A percentile compares a stretch with the other conserved stretches of the same genome.
These are phyloP conservation scores for Naganishia onofrii DNA, from an alignment of 768 basidiomycete species.

Conservation along the genomic window DNA sequence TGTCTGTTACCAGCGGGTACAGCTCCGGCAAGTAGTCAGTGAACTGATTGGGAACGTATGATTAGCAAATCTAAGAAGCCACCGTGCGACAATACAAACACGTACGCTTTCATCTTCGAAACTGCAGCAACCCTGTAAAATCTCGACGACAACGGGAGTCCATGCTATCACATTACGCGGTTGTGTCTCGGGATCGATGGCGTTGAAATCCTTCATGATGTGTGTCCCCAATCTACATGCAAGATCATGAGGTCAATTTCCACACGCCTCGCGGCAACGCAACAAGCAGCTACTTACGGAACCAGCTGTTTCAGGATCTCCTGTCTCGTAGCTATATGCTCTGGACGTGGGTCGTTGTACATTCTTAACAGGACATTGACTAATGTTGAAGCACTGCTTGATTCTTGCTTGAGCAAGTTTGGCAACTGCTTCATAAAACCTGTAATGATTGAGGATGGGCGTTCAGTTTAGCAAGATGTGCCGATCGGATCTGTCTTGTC, in stretches of 20 bases:
- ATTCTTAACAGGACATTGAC: slow-evolving; percentile 87
- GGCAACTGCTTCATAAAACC: slow-evolving; percentile 99
- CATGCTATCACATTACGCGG: slow-evolving; percentile 92
- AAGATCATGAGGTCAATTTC: slow-evolving; percentile 20
- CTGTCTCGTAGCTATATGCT: slow-evolving; percentile 60
- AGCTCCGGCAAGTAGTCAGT: slow-evolving; percentile 79
- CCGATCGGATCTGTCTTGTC: background rate
- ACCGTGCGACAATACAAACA: slow-evolving; percentile 20
- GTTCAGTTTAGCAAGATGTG: background rate
- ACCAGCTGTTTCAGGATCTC: slow-evolving; percentile 71
- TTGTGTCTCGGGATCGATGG: slow-evolving; percentile 83
- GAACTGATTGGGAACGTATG: slow-evolving; percentile 64
- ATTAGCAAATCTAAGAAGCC: slow-evolving; percentile 3
- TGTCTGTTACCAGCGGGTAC: slow-evolving; percentile 83
- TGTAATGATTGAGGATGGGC: slow-evolving; percentile 46
- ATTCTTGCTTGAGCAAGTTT: slow-evolving; percentile 95
- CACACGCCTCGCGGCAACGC: background rate
- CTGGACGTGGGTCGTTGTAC: slow-evolving; percentile 87
- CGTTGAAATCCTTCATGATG: slow-evolving; percentile 85
- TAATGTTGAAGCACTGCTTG: slow-evolving; percentile 89
- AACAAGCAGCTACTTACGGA: slow-evolving; percentile 58
- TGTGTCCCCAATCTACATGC: slow-evolving; percentile 71
- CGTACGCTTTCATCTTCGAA: slow-evolving; percentile 90
- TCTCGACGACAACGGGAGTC: slow-evolving; percentile 98
- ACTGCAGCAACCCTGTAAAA: slow-evolving; percentile 79